Base-by-base conservation (phyloP, 371 early-diverging fungal genomes). In the Apophysomyces ossiformis region DNA sequence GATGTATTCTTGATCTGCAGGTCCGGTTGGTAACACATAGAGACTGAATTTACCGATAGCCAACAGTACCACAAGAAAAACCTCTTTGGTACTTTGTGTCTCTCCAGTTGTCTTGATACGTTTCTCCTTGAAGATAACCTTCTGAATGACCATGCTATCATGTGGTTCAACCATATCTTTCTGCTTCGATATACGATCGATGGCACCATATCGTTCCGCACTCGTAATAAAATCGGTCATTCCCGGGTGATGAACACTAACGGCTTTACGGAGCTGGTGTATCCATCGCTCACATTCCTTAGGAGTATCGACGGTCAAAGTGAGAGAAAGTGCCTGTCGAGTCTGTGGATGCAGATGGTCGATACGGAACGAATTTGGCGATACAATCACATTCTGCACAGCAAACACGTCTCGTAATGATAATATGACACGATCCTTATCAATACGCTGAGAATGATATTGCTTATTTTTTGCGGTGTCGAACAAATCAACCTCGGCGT, bases 1-100 rank as follows among this genome's bases (percentile, higher is more conserved):
- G 11, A 71, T 62, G 41, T 77, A 76, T 21, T 66, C 69, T 21
- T 69, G 65, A 32, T 70, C 72, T 35, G 63, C 16, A 4, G 41
- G 18, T 12, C 58, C 66, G 13, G 32, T 37, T 0, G 79, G 82
- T 36, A 78, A 59, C 0, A 81, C 26, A 18, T 81, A 81, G 16
- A 81, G 67, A 44, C 78, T 81, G 47, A 70, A 75, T 64, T 73
- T 76, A 13, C 82, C 82, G 47, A 81, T 71, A 1, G 70, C 82
- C 11, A 81, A 50, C n/a, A 77, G 58, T 7, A 81, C 69, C 0
- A 69, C 69, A 11, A 67, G 36, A 36, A 73, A 78, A 5, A 74
- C 58, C 45, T 81, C 82, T 37, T 70, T 75, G 39, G 67, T 63
- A 44, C 60, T 61, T 6, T 50, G 64, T 7, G 60, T 45, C 1